These are phyloP conservation scores for Acephala macrosclerotiorum DNA, from an alignment of 2,329 filamentous ascomycete genomes.

Conservation along the genomic window DNA sequence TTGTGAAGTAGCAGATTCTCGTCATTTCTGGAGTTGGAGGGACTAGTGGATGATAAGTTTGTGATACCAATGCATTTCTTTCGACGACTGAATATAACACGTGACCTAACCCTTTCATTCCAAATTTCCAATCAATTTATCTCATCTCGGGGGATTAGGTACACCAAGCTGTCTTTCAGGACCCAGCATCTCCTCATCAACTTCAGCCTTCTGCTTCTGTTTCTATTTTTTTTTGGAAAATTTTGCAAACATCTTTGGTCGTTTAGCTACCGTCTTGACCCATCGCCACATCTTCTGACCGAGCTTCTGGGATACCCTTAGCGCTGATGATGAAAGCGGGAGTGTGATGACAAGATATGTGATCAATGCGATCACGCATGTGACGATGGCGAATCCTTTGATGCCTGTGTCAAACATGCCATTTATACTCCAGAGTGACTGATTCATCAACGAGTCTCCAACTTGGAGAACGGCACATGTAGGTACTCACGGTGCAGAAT, in stretches of 20 bases:
- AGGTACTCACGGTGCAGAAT: slow-evolving; percentile 19
- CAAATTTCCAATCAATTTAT: no score
- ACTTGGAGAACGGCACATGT: not conserved
- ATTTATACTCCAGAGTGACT: slow-evolving; percentile 21
- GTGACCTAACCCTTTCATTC: not conserved
- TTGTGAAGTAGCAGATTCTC: not conserved
- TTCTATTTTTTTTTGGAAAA: not conserved
- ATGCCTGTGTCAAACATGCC: slow-evolving; percentile 15
- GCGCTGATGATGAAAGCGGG: not conserved
- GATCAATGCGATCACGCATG: not conserved
- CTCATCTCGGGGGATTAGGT: no score
- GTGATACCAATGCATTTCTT: not conserved
- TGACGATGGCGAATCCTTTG: slow-evolving; percentile 9
- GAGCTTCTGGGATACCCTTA: not conserved
- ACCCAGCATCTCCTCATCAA: not conserved
- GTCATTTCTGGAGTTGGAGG: not conserved
- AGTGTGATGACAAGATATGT: slow-evolving; percentile 9
- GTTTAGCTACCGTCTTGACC: not conserved
- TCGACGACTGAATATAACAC: not conserved
- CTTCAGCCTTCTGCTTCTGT: not conserved
- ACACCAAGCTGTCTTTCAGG: not conserved
- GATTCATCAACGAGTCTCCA: not conserved
- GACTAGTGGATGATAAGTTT: not conserved
- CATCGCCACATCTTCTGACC: not conserved
- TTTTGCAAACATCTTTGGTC: not conserved